Evolutionary conservation across 2,329 filamentous ascomycete genomes (phyloP).

Genomic region (Colletotrichum sp.): DNA sequence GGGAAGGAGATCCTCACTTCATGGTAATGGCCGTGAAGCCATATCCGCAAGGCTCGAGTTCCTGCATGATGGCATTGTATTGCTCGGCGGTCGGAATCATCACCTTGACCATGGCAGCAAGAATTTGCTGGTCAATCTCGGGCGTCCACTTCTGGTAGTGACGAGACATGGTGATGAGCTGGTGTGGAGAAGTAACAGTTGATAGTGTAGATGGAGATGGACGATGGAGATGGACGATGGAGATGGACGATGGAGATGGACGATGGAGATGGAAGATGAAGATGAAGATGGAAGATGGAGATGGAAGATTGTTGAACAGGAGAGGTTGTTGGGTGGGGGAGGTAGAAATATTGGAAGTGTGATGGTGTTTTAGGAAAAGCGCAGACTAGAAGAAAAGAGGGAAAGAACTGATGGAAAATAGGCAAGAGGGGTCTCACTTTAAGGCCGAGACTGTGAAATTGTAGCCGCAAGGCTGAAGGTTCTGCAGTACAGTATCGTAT

Average conservation of each 20-base stretch:
- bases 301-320: background rate
- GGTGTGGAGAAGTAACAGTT: slow-evolving; percentile 3
- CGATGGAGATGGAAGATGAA: too few relatives aligned
- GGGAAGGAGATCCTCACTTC: slow-evolving; percentile 34
- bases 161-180: slow-evolving; percentile 12
- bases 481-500: slow-evolving; percentile 40
- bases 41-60: slow-evolving; percentile 38
- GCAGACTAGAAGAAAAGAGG: background rate
- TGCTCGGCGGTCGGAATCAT: slow-evolving; percentile 35
- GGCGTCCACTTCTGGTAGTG: slow-evolving; percentile 44
- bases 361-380: background rate
- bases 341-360: background rate
- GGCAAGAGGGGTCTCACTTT: slow-evolving; percentile 32
- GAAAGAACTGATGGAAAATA: background rate
- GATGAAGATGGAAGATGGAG: background rate
- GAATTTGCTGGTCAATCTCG: slow-evolving; percentile 47
- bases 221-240: too few relatives aligned
- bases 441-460: slow-evolving; percentile 45
- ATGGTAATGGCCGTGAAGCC: slow-evolving; percentile 45
- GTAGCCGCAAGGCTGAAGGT: slow-evolving; percentile 38
- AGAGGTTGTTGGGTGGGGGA: background rate
- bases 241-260: too few relatives aligned
- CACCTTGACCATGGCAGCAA: slow-evolving; percentile 44
- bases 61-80: slow-evolving; percentile 41
- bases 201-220: background rate